Percentiles rank a stretch among this genome's conserved stretches.
Conservation (phyloP, 805 yeast species). For the Hanseniaspora pseudoguilliermondii region DNA sequence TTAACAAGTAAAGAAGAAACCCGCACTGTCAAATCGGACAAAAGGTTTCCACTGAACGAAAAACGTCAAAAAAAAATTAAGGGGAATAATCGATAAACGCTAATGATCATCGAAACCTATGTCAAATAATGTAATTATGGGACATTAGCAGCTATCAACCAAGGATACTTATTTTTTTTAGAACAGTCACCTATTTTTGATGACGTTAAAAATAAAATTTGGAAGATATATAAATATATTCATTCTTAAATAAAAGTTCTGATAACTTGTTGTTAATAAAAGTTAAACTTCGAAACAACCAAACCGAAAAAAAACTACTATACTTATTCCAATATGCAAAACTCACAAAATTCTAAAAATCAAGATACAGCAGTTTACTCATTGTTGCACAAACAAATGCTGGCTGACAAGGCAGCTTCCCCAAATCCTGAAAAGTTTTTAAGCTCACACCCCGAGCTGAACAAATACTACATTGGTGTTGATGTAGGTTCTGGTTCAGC, state of each 20-base stretch:
- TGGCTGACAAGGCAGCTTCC: conserved; percentile 5
- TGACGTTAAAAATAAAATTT: neutral
- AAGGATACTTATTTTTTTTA: too few species aligned
- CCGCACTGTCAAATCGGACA: too few species aligned
- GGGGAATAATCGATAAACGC: neutral
- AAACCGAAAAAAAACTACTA: neutral
- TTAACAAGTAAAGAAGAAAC: too few species aligned
- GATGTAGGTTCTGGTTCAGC: conserved; percentile 98
- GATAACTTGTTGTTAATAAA: too few species aligned
- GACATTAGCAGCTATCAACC: too few species aligned
- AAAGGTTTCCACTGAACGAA: too few species aligned
- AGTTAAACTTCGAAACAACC: too few species aligned
- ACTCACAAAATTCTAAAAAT: neutral
- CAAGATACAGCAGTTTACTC: conserved; percentile 8
- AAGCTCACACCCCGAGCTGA: conserved; percentile 4
- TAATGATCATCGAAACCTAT: neutral
- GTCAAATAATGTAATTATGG: too few species aligned
- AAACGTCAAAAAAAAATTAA: neutral
- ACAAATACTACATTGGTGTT: conserved; percentile 53
- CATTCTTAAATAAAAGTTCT: too few species aligned
- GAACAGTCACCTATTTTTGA: neutral
- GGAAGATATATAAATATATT: too few species aligned
- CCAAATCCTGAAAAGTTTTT: conserved; percentile 4
- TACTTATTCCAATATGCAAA: neutral
- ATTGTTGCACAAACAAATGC: conserved; percentile 8